A percentile compares a stretch with the other conserved stretches of the same genome.
phyloP scores from a whole-genome alignment of 306 rosid genomes.

The Acacia confusa region DNA sequence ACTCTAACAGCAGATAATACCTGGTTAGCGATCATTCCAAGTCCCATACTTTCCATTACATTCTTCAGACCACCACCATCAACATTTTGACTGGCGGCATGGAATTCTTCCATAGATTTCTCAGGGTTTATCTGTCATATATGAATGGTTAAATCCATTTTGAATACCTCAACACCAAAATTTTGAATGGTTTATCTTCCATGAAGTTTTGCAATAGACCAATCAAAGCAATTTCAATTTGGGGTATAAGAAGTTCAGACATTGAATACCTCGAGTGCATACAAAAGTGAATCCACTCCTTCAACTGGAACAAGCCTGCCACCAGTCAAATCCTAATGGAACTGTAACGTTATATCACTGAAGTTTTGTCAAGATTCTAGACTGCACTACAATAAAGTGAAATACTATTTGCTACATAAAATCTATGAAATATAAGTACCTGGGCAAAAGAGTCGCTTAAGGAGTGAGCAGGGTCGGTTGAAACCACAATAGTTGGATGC shows the following conservation, averaged over 20 bases:
- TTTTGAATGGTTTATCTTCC: too few species aligned
- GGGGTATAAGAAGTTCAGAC: background rate
- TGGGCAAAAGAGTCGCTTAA: slow-evolving; percentile 95
- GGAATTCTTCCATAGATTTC: slow-evolving; percentile 75
- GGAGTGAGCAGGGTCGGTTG: slow-evolving; percentile 95
- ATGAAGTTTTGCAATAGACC: background rate
- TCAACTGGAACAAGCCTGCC: slow-evolving; percentile 78
- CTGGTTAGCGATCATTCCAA: slow-evolving; percentile 76
- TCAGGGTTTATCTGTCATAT: slow-evolving; percentile 74
- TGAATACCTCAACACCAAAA: too few species aligned
- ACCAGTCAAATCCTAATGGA: slow-evolving; percentile 72
- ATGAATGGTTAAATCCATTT: slow-evolving; percentile 28
- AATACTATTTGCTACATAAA: background rate
- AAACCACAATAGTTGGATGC: slow-evolving; percentile 86
- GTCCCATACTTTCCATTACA: slow-evolving; percentile 87
- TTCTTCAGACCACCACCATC: slow-evolving; percentile 71
- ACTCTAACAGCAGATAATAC: slow-evolving; percentile 33
- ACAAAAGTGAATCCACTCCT: slow-evolving; percentile 78
- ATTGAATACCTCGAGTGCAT: slow-evolving; percentile 74
- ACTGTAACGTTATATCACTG: slow-evolving; percentile 5
- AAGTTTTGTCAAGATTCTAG: slow-evolving; percentile 20
- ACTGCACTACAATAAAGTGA: slow-evolving; percentile 19
- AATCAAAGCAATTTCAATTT: slow-evolving; percentile 6
- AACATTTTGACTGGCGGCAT: slow-evolving; percentile 40
- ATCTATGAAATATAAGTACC: slow-evolving; percentile 30